Evolutionary conservation across 2,329 filamentous ascomycete genomes (phyloP).

Genomic region (Claviceps maximensis): DNA sequence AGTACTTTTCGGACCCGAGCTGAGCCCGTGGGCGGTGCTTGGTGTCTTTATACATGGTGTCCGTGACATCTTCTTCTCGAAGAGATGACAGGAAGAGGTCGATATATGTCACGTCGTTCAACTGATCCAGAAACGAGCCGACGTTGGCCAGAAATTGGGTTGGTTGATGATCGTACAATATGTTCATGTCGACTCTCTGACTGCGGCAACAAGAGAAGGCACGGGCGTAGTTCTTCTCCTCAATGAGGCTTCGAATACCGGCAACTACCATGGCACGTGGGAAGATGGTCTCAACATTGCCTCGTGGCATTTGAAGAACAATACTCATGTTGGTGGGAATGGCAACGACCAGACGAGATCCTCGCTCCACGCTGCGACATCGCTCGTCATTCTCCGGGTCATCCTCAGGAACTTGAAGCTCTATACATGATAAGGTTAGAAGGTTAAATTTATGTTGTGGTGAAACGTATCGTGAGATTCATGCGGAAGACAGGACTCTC

Average conservation of each 20-base stretch:
- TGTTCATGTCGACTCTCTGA: slow-evolving; percentile 96
- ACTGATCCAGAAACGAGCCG: slow-evolving; percentile 66
- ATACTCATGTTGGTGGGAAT: slow-evolving; percentile 80
- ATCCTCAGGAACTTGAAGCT: slow-evolving; percentile 70
- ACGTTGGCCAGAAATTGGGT: slow-evolving; percentile 70
- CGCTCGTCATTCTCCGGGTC: slow-evolving; percentile 86
- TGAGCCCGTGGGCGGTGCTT: slow-evolving; percentile 27
- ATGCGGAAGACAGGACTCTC: neutral
- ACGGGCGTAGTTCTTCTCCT: slow-evolving; percentile 64
- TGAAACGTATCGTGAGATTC: neutral
- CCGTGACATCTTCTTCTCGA: slow-evolving; percentile 82
- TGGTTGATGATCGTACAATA: slow-evolving; percentile 86
- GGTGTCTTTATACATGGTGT: slow-evolving; percentile 89
- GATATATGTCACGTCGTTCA: slow-evolving; percentile 68
- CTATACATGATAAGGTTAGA: slow-evolving; percentile 28
- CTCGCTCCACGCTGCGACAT: slow-evolving; percentile 83
- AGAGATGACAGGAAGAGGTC: slow-evolving; percentile 85
- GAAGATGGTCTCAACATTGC: slow-evolving; percentile 90
- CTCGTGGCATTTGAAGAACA: slow-evolving; percentile 86
- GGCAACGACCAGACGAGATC: slow-evolving; percentile 72
- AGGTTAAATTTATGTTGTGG: neutral
- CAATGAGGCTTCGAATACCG: slow-evolving; percentile 71
- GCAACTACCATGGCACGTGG: slow-evolving; percentile 86
- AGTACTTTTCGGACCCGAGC: slow-evolving; percentile 1
- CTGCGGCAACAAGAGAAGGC: slow-evolving; percentile 83